Base-by-base conservation (phyloP, 2,329 filamentous ascomycete species). In the Drechslerella coelobrocha region DNA sequence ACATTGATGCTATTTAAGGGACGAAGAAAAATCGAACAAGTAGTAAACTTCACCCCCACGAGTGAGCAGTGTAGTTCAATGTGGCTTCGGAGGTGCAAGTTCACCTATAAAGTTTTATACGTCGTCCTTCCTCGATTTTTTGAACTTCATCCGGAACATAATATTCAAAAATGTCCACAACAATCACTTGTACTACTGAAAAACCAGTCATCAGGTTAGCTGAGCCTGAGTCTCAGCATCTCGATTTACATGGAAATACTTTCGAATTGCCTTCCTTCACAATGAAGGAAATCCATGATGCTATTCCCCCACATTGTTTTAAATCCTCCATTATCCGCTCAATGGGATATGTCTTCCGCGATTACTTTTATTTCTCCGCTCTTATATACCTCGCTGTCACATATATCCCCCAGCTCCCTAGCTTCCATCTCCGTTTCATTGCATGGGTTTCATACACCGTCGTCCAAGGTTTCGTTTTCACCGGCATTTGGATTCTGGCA, bases 401-500 rank as follows among this genome's bases (percentile, higher is more conserved):
- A 66, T 84, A 82, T 77, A 86, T 87, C 76, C 82, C 83, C 54
- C 76, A 78, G 54, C 79, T 87, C 61, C 78, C 81, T 62, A 80
- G 81, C 72, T 75, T 78, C 31, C 75, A 76, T 68, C 76, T 82
- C 50, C 83, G 84, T 66, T 75, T 78, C 61, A 74, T 79, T 9
- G 81, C 83, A 65, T 89, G 85, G 85, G 79, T 80, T 27, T 77
- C 79, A 45, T 89, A 90, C 77, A 83, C 85, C 73, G 88, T 86
- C 77, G 75, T 84, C 48, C 86, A 89, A 79, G 87, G 88, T 54
- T 83, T 88, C 26, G 79, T 88, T 74, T 85, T 86, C 77, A 89
- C 86, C 2, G 88, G 88, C 2, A 79, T 90, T 74, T 90, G 88
- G 88, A 87, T 88, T 73, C 80, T 89, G 41, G 87, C 85, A 14